phyloP scores from a whole-genome alignment of 2,329 filamentous ascomycete genomes.

The Verticillium zaregamsianum region DNA sequence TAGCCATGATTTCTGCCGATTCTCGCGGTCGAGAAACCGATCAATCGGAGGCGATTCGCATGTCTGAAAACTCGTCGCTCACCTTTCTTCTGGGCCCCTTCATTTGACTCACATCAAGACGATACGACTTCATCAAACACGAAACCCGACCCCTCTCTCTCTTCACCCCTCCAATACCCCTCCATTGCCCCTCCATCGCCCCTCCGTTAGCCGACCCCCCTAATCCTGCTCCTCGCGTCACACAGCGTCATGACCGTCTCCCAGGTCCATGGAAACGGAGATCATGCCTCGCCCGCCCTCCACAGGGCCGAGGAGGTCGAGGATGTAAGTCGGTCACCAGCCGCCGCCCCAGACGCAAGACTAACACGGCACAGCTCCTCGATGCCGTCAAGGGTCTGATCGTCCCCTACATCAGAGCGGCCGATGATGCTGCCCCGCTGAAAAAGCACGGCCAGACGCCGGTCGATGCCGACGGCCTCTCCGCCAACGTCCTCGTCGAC shows the following conservation, averaged over 20 bases:
- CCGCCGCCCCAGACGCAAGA: background rate
- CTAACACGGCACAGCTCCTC: conserved; percentile 51
- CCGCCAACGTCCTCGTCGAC: conserved; percentile 60
- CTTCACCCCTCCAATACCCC: background rate
- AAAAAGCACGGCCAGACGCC: conserved; percentile 49
- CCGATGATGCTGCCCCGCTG: conserved; percentile 56
- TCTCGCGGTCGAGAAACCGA: background rate
- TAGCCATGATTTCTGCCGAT: background rate
- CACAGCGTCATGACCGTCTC: conserved; percentile 5
- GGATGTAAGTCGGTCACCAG: conserved; percentile 32
- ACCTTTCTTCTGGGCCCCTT: background rate
- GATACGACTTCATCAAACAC: background rate
- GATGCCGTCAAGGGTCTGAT: conserved; percentile 63
- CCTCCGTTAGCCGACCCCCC: background rate
- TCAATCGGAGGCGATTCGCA: background rate
- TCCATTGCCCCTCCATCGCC: background rate
- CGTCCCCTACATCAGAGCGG: conserved; percentile 65
- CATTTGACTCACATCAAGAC: background rate
- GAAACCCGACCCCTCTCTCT: background rate
- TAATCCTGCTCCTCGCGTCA: conserved; percentile 1
- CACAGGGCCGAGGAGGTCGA: conserved; percentile 39
- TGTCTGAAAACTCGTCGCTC: background rate
- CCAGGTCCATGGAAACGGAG: conserved; percentile 4
- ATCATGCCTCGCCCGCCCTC: conserved; percentile 13
- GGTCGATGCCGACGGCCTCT: conserved; percentile 28